These are phyloP conservation scores for Hypomontagnella monticulosa DNA, from an alignment of 495 filamentous ascomycete species.

Conservation along the genomic window DNA sequence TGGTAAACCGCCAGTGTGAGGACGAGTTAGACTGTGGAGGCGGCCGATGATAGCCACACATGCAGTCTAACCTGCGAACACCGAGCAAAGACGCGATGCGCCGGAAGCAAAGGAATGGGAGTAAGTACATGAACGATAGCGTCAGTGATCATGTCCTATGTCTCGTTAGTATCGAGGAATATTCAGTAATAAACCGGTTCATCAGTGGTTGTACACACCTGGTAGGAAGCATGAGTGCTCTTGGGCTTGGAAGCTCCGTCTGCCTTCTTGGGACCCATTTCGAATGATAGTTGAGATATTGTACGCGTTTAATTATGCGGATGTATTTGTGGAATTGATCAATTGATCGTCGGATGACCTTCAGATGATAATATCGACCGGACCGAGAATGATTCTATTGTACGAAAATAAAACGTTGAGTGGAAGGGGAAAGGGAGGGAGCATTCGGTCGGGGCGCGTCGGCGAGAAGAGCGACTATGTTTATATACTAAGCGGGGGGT, in stretches of 20 bases:
- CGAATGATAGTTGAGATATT: slow-evolving; percentile 43
- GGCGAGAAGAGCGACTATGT: slow-evolving; percentile 53
- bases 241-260: slow-evolving; percentile 66
- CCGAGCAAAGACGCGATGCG: slow-evolving; percentile 46
- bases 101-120: slow-evolving; percentile 53
- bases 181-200: slow-evolving; percentile 27
- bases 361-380: slow-evolving; percentile 8
- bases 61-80: slow-evolving; percentile 38
- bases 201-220: slow-evolving; percentile 59
- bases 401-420: slow-evolving; percentile 31
- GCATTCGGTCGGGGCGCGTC: slow-evolving; percentile 56
- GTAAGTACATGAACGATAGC: slow-evolving; percentile 70
- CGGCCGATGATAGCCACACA: slow-evolving; percentile 22
- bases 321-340: slow-evolving; percentile 26
- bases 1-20: slow-evolving; percentile 5
- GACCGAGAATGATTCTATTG: slow-evolving; percentile 20
- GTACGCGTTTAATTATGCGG: slow-evolving; percentile 10
- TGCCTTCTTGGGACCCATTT: slow-evolving; percentile 74
- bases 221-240: slow-evolving; percentile 65
- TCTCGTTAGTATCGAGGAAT: slow-evolving; percentile 52
- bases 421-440: slow-evolving; percentile 54
- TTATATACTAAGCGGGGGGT: slow-evolving; percentile 60
- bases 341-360: slow-evolving; percentile 28
- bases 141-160: slow-evolving; percentile 73
- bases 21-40: slow-evolving; percentile 30